Evolutionary conservation across 495 filamentous ascomycete species (phyloP), one percentile per base, ranked within the genome.

Genomic region (Recurvomyces mirabilis): DNA sequence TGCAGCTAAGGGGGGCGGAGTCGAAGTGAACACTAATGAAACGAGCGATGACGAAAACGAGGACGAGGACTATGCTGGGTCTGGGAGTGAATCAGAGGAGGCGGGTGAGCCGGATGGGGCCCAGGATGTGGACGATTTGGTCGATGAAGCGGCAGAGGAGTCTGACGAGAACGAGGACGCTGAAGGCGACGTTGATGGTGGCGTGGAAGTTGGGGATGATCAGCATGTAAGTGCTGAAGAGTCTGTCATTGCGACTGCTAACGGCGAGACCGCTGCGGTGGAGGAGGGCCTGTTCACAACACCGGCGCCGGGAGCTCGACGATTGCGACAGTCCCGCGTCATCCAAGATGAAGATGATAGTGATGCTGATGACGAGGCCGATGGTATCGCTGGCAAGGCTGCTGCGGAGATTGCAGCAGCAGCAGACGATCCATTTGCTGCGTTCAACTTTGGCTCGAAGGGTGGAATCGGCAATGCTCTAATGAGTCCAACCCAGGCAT

Each of bases 401-500:
- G 43, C 5, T 10, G 5, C 40, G 7, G 28, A 26, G 5, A 30
- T 24, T 33, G 20, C 32, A 5, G 15, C 40, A 5, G 37, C 42
- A 7, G 33, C 45, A 3, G 55, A 55, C 18, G 57, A 63, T 42
- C 47, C 37, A 6, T 57, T 61, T 41, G 60, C 58, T 2, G 62
- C 62, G 5, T 66, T 66, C 47, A 57, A 57, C 35, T 65, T 66
- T 52, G 41, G 43, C 6, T 46, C 53, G 7, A 30, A 21, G 9
- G 46, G 19, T 31, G 43, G 19, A 23, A 13, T 44, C 12, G 25
- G 26, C 20, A 30, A 44, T n/a, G 37, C 43, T 19, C 41, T 54
- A 7, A n/a, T 93, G 43, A 84, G 87, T 31, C 69, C 94, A 38
- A 94, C 87, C 4, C 88, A 95, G 59, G 84, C 86, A 40, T 95